These are phyloP conservation scores for Albatrellus sp. DNA, from an alignment of 1,284 basidiomycete species.

Conservation along the genomic window DNA sequence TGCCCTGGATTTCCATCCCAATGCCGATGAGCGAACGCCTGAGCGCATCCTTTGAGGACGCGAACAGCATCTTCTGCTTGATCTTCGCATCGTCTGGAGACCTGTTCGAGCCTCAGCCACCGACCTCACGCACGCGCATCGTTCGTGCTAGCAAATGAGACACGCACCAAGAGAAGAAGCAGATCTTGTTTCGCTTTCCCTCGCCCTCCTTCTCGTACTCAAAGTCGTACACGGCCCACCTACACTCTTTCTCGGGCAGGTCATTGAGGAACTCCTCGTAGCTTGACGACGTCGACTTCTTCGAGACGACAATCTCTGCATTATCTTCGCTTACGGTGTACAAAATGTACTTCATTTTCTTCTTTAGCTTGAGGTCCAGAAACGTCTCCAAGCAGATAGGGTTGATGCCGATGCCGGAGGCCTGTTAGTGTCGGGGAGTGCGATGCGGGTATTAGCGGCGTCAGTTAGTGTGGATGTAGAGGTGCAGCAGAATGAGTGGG, in stretches of 20 bases:
- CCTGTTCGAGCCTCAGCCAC: conserved; percentile 32
- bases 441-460: background rate
- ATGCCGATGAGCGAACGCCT: conserved; percentile 65
- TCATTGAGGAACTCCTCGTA: conserved; percentile 75
- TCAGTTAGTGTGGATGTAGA: background rate
- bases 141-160: background rate
- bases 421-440: background rate
- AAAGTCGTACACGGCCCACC: conserved; percentile 92
- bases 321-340: conserved; percentile 57
- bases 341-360: conserved; percentile 83
- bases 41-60: conserved; percentile 85
- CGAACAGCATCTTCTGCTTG: conserved; percentile 92
- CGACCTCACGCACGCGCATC: background rate
- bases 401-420: conserved; percentile 63
- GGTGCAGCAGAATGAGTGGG: background rate
- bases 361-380: conserved; percentile 73
- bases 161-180: conserved; percentile 74
- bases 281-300: conserved; percentile 30
- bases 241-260: conserved; percentile 68
- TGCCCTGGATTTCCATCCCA: conserved; percentile 78
- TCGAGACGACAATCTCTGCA: conserved; percentile 70
- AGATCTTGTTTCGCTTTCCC: conserved; percentile 85
- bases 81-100: conserved; percentile 81
- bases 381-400: conserved; percentile 49
- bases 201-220: conserved; percentile 73